Evolutionary conservation across 176 grass and related monocot genomes (phyloP), one percentile per base, ranked within the genome.

Genomic region (Rhynchospora breviuscula): DNA sequence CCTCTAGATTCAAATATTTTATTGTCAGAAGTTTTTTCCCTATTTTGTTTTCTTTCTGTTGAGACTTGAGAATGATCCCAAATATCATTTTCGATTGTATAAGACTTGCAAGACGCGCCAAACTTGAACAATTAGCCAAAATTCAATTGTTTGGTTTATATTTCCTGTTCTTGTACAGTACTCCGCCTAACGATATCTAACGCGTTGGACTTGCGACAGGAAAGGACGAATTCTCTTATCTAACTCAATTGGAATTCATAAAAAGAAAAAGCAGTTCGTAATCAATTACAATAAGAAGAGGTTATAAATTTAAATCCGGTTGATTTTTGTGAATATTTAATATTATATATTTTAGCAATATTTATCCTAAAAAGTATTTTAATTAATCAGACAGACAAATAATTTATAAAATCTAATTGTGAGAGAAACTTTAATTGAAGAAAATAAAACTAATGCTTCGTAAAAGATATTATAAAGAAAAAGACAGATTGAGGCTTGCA

Each of bases 151-250:
- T 52, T 52, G 46, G 46, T 52, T 52, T 13, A 12, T 6, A 13
- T 48, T 51, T 74, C 18, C 9, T 49, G 45, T 73, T 48, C 45
- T 73, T 49, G 10, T 51, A 21, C 44, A 25, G 44, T 72, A 22
- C 69, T 51, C 46, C 17, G 21, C 33, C 66, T 68, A 68, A 68
- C 66, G 7, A 52, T 75, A 15, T 51, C 70, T 52, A 10, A n/a
- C 70, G 13, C 8, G 9, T 52, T 49, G 8, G 70, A 74, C 70
- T 52, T 67, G 0, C 64, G 35, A 45, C 47, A 26, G 46, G 46
- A 75, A 52, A 75, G 10, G 46, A 26, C 70, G 10, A 52, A 51
- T 75, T 75, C 70, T 75, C 46, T 74, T 49, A 75, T 75, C 18
- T 52, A 75, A 52, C 11, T 75, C 25, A 10, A 14, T 23, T 25